Evolutionary conservation across 2,329 filamentous ascomycete species (phyloP), one percentile per base, ranked within the genome.

Genomic region (Calonectria henricotiae): DNA sequence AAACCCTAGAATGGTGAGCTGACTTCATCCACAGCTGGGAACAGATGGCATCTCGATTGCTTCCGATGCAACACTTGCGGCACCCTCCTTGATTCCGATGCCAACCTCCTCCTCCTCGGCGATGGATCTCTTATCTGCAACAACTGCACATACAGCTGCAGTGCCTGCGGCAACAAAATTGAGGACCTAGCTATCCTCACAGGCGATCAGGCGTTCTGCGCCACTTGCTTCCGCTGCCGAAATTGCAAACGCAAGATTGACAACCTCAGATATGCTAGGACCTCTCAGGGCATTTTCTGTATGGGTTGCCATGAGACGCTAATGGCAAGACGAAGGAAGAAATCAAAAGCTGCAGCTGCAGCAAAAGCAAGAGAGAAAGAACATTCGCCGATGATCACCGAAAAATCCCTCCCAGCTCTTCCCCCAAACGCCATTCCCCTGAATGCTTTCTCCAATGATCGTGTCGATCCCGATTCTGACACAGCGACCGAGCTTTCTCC

Each of bases 221-320:
- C 95, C 49, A 96, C 94, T 68, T 99, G 96, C 85, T 99, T 99
- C 85, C 91, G 95, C 78, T 99, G 96, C 85, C 90, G 96, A 78
- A 99, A 98, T 82, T 99, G 96, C 88, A 99, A 98, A 86, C 91
- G 94, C 81, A 98, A 98, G 86, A 99, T 99, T 71, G 96, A 99
- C 83, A 99, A 99, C 81, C 87, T 99, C 74, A 92, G 96, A 81
- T 99, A 98, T 90, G 96, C 96, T 65, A 91, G 96, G 79, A 99
- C 96, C 1, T 98, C 96, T 8, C 96, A 98, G 83, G 96, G 96
- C 71, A 99, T 99, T 77, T 98, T 99, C 81, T 99, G 96, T 85
- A 99, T 99, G 96, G 95, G 92, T 79, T 99, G 96, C 81, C 96
- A 99, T 80, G 96, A 99, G 83, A 96, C 94, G 32, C 85, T 99